A percentile compares a stretch with the other conserved stretches of the same genome.
phyloP scores from a whole-genome alignment of 2,329 filamentous ascomycete genomes.

The Pochonia chlamydosporia region DNA sequence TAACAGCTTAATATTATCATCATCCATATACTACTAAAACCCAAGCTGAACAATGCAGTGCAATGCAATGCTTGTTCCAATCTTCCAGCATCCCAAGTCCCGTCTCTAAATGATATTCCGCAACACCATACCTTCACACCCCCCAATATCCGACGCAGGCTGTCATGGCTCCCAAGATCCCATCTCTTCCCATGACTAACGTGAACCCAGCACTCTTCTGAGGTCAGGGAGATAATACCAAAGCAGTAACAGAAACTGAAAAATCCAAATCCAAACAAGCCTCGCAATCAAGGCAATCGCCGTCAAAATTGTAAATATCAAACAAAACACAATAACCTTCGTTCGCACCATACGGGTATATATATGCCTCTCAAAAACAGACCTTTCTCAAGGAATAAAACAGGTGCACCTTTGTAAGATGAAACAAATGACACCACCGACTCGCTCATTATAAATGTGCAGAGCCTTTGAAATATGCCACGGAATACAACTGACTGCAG shows the following conservation, averaged over 20 bases:
- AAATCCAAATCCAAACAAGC: not conserved
- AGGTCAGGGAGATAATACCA: not conserved
- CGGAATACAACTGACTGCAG: no score
- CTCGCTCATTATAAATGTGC: no score
- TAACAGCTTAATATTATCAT: constrained; percentile 6
- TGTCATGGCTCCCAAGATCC: not conserved
- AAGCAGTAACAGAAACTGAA: not conserved
- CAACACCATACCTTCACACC: not conserved
- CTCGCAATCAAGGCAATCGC: not conserved
- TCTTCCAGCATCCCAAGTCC: not conserved
- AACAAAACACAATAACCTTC: not conserved
- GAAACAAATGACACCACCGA: no score
- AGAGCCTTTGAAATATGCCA: no score
- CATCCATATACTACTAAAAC: not conserved
- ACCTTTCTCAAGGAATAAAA: not conserved
- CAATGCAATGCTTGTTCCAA: not conserved
- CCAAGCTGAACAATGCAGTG: not conserved
- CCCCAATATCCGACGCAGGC: not conserved
- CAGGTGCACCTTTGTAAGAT: no score
- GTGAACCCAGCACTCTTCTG: not conserved
- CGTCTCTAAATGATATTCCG: constrained; percentile 3
- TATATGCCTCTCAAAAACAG: constrained; percentile 1
- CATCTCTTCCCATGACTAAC: not conserved
- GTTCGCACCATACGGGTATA: constrained; percentile 3
- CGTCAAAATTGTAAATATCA: not conserved